phyloP scores from a whole-genome alignment of 768 basidiomycete genomes.

The Rubroboletus pulcherrimus region DNA sequence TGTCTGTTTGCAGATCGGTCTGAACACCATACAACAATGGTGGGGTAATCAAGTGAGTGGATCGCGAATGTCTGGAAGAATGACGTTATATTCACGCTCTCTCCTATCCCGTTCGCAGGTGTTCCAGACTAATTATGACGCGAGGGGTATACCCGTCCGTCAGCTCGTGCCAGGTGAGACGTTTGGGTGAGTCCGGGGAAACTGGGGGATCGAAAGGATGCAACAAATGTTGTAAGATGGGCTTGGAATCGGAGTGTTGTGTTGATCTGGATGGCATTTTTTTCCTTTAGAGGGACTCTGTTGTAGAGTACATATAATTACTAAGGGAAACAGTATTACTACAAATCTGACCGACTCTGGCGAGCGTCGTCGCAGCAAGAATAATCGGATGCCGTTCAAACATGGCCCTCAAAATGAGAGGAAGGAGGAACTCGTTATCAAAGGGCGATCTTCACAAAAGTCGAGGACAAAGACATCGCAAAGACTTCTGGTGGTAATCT shows the following conservation, averaged over 20 bases:
- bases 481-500: too few species aligned
- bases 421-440: too few species aligned
- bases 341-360: too few species aligned
- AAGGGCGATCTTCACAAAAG: too few species aligned
- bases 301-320: background rate
- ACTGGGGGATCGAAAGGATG: background rate
- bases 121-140: slow-evolving; percentile 19
- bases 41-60: slow-evolving; percentile 28
- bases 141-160: slow-evolving; percentile 25
- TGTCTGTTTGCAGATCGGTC: slow-evolving; percentile 17
- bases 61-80: background rate
- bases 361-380: too few species aligned
- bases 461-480: too few species aligned
- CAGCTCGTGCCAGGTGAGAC: slow-evolving; percentile 22
- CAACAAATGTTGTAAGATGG: background rate
- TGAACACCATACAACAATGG: slow-evolving; percentile 18
- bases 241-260: background rate
- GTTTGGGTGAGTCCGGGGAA: slow-evolving; percentile 11
- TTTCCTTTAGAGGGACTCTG: background rate
- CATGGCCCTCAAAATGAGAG: too few species aligned
- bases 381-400: too few species aligned
- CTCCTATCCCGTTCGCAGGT: slow-evolving; percentile 14
- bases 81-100: background rate
- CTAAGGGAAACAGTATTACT: too few species aligned
- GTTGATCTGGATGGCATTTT: background rate